Evolutionary conservation across 176 grass and related monocot species (phyloP), one percentile per base, ranked within the genome.

Genomic region (Musa itinerans): DNA sequence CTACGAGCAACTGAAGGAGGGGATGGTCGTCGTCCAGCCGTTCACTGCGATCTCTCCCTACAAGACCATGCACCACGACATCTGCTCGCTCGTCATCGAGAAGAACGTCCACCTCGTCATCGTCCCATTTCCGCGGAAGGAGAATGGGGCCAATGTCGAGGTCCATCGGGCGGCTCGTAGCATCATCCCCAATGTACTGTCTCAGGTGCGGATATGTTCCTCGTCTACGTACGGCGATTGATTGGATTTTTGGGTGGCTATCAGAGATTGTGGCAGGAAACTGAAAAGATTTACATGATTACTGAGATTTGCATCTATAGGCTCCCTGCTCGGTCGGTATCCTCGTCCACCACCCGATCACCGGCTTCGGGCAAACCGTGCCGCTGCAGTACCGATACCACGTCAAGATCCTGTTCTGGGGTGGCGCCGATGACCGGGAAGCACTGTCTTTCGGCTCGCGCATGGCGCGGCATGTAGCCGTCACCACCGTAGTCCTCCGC

Each of bases 351-450:
- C 53, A 86, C 51, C 52, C 26, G 2, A 16, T 71, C 5, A 73
- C 52, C 15, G 24, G 57, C 34, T 9, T 27, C 3, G 54, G 54
- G 69, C 50, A 50, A 34, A 24, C 56, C 23, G 26, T 14, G 9
- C 61, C 53, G 10, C 57, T 11, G 25, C 49, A 52, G 10, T 80
- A n/a, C 14, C 52, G 77, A 27, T 78, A 34, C 52, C 14, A 10
- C 68, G 29, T 86, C 13, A 58, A 53, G 1, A 80, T 82, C 26
- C 67, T 82, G 15, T 86, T 82, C 50, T 81, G 74, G 80, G 84
- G 84, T 17, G 84, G 84, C 3, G 53, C 75, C 8, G 79, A 86
- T 66, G 84, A 86, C 73, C 66, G 80, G 21, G 84, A 86, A 70
- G 84, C 61, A 2, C 63, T 86, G 24, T 61, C 84, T 2, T 78